Percentiles rank a stretch among this genome's conserved stretches.
Conservation (phyloP, 257 asterid species). For the Solanum tacnaense region DNA sequence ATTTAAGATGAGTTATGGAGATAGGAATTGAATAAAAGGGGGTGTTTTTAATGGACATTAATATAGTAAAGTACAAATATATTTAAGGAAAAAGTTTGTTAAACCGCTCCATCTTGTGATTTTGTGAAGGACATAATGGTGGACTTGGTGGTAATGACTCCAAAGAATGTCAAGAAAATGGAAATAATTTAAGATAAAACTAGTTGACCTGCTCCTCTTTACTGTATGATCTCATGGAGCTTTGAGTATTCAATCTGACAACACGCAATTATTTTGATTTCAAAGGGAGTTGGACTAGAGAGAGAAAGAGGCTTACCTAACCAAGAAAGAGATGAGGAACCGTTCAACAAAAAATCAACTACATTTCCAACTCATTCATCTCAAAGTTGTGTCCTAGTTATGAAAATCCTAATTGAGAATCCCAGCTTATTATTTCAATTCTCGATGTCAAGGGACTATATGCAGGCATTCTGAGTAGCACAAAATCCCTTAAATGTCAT, state of each 20-base stretch:
- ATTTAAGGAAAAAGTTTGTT: constrained; percentile 43
- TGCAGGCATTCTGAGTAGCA: not conserved
- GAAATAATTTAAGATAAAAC: not conserved
- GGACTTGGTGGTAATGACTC: constrained; percentile 45
- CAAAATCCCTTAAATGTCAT: not conserved
- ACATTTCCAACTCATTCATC: not conserved
- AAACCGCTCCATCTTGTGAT: constrained; percentile 67
- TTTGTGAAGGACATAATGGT: constrained; percentile 23
- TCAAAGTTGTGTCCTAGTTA: not conserved
- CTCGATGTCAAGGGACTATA: not conserved
- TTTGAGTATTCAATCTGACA: not conserved
- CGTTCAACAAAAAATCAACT: constrained; percentile 45
- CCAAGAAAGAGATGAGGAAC: constrained; percentile 34
- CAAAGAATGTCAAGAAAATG: constrained; percentile 9
- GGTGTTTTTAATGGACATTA: not conserved
- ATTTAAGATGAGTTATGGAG: not conserved
- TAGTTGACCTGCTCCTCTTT: constrained; percentile 4
- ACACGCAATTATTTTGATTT: not conserved
- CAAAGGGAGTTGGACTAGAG: not conserved
- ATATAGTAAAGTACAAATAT: not conserved
- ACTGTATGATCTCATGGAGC: not conserved
- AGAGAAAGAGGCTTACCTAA: constrained; percentile 38
- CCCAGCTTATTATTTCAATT: not conserved
- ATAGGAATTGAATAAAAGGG: not conserved
- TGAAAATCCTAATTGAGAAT: not conserved